phyloP scores from a whole-genome alignment of 2,329 filamentous ascomycete genomes.

The Myriosclerotinia duriaeana region DNA sequence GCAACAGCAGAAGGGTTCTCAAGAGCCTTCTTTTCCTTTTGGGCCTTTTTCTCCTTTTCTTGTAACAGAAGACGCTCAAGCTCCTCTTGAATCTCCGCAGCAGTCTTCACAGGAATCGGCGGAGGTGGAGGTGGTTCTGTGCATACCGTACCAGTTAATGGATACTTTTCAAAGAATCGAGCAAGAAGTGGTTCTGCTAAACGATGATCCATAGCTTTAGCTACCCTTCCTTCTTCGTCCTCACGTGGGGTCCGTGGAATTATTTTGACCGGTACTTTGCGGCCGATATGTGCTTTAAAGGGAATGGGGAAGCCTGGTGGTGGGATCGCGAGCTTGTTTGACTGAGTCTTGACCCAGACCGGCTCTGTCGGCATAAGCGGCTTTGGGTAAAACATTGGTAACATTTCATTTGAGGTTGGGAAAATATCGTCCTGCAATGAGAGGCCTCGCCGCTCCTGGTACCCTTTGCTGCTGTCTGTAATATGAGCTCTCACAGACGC shows the following conservation, averaged over 20 bases:
- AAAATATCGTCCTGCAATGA: conserved; percentile 8
- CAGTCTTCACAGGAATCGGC: neutral
- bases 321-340: neutral
- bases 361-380: conserved; percentile 4
- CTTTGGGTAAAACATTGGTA: conserved; percentile 14
- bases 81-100: conserved; percentile 23
- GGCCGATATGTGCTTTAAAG: neutral
- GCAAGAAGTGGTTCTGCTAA: conserved; percentile 34
- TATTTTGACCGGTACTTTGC: conserved; percentile 14
- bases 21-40: neutral
- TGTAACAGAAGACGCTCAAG: conserved; percentile 23
- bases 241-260: conserved; percentile 17
- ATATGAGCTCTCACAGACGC: conserved; percentile 21
- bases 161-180: conserved; percentile 38
- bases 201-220: conserved; percentile 30
- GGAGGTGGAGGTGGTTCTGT: conserved; percentile 12
- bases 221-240: conserved; percentile 32
- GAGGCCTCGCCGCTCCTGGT: neutral
- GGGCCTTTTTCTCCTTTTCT: conserved; percentile 24
- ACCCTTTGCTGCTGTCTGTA: neutral
- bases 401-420: conserved; percentile 5
- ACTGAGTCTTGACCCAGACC: conserved; percentile 14
- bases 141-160: conserved; percentile 37
- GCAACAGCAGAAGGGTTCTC: neutral
- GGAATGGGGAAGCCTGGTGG: neutral